phyloP scores from a whole-genome alignment of 2,329 filamentous ascomycete genomes.

The Neocucurbitaria cava region DNA sequence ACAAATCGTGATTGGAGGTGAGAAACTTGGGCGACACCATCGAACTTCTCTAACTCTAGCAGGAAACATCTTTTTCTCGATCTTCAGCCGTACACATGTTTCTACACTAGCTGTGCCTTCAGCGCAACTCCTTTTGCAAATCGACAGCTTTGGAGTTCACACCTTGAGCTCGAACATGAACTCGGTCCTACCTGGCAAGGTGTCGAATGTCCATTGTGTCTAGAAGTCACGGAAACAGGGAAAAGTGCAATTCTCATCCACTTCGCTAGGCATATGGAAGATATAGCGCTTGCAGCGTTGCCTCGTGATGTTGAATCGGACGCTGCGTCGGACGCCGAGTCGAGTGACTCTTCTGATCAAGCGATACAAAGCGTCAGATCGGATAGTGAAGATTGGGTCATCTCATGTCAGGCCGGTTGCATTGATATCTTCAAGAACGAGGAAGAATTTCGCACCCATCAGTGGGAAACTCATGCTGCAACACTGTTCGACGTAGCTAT shows the following conservation, averaged over 20 bases:
- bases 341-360: neutral
- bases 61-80: conserved; percentile 34
- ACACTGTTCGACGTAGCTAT: no score
- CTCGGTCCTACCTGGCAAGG: conserved; percentile 22
- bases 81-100: conserved; percentile 29
- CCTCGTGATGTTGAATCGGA: conserved; percentile 26
- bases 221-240: conserved; percentile 16
- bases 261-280: conserved; percentile 33
- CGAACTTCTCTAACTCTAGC: neutral
- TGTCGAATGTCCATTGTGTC: conserved; percentile 26
- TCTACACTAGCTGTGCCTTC: conserved; percentile 20
- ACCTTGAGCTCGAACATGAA: conserved; percentile 24
- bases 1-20: conserved; percentile 32
- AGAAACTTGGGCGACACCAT: neutral
- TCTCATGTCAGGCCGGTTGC: no score
- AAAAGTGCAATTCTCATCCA: conserved; percentile 20
- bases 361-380: neutral
- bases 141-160: conserved; percentile 21
- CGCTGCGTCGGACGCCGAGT: conserved; percentile 10
- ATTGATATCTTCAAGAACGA: no score
- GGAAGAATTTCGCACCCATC: no score
- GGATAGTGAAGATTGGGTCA: neutral
- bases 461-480: no score
- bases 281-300: conserved; percentile 25
- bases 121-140: conserved; percentile 15